Evolutionary conservation across 2,329 filamentous ascomycete species (phyloP).

Genomic region (Lachnellula occidentalis): DNA sequence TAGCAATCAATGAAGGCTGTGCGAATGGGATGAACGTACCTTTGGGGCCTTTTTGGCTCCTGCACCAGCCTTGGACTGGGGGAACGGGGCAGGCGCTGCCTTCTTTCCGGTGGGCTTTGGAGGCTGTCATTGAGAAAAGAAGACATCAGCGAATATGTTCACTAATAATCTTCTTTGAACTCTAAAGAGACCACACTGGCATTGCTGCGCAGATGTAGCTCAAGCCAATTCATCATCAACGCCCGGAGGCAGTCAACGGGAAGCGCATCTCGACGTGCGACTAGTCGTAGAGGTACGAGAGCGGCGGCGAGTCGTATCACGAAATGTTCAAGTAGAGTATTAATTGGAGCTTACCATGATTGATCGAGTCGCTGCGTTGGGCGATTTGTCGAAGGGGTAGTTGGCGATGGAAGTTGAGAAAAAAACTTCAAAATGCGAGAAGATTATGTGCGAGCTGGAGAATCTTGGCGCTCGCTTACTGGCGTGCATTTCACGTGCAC

Average conservation of each 20-base stretch:
- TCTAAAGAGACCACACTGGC: slow-evolving; percentile 69
- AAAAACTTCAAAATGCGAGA: slow-evolving; percentile 20
- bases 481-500: not conserved
- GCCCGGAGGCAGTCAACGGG: slow-evolving; percentile 29
- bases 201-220: slow-evolving; percentile 41
- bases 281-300: slow-evolving; percentile 36
- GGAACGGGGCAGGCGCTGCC: slow-evolving; percentile 94
- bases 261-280: slow-evolving; percentile 33
- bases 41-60: slow-evolving; percentile 90
- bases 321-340: slow-evolving; percentile 21
- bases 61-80: slow-evolving; percentile 78
- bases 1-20: slow-evolving; percentile 12
- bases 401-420: slow-evolving; percentile 30
- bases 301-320: slow-evolving; percentile 29
- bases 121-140: slow-evolving; percentile 99
- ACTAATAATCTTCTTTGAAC: slow-evolving; percentile 81
- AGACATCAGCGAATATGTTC: slow-evolving; percentile 85
- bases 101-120: slow-evolving; percentile 97
- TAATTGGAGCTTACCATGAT: slow-evolving; percentile 57
- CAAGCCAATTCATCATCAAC: slow-evolving; percentile 60
- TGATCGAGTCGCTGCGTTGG: slow-evolving; percentile 43
- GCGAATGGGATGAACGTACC: slow-evolving; percentile 59
- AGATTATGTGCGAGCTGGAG: slow-evolving; percentile 16
- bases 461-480: slow-evolving; percentile 21
- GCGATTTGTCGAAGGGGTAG: slow-evolving; percentile 13